Conservation (phyloP, 2,329 filamentous ascomycete genomes). For the Ceratocystis diversiconidia region DNA sequence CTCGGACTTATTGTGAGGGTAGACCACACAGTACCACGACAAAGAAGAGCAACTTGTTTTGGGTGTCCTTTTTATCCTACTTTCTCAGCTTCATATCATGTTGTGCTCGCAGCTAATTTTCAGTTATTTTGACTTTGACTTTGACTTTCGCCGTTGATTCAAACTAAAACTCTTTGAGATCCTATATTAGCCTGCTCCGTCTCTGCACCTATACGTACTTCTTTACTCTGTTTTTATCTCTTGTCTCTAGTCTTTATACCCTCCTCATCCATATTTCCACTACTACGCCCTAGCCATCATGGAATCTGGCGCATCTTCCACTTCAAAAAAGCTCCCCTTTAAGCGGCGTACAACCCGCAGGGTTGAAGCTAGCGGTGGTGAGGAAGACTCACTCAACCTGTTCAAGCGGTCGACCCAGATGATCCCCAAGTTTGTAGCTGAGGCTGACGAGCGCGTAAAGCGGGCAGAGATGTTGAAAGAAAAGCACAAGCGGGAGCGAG, state of each 20-base stretch:
- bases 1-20: neutral
- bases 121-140: slow-evolving; percentile 1
- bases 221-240: neutral
- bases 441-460: slow-evolving; percentile 24
- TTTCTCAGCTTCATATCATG: neutral
- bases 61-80: neutral
- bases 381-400: slow-evolving; percentile 28
- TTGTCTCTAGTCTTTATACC: neutral
- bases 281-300: neutral
- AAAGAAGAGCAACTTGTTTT: neutral
- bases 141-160: neutral
- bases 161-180: neutral
- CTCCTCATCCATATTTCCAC: neutral
- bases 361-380: slow-evolving; percentile 14
- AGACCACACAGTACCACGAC: neutral
- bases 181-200: neutral
- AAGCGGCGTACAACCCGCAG: slow-evolving; percentile 25
- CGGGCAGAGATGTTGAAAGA: slow-evolving; percentile 13
- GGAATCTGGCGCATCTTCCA: neutral
- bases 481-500: neutral
- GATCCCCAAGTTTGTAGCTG: slow-evolving; percentile 32
- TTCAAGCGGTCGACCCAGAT: slow-evolving; percentile 39
- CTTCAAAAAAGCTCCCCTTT: slow-evolving; percentile 33
- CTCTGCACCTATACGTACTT: neutral
- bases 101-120: neutral